These are phyloP conservation scores for Knufia petricola DNA, from an alignment of 2,329 filamentous ascomycete species.

Conservation along the genomic window DNA sequence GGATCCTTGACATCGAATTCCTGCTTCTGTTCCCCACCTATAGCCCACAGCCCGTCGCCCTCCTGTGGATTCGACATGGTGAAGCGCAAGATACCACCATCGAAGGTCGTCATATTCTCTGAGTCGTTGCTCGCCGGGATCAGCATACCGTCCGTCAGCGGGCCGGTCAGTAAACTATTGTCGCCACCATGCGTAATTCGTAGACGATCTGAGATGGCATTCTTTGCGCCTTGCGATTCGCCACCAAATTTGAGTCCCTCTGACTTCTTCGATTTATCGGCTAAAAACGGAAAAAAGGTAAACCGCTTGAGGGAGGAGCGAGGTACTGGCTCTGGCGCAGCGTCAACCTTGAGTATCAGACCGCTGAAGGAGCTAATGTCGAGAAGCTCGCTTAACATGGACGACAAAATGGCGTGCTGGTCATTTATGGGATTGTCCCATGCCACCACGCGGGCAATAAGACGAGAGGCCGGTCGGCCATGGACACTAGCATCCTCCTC, in stretches of 20 bases:
- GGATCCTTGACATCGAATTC: conserved; percentile 67
- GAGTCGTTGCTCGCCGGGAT: conserved; percentile 52
- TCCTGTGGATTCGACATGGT: conserved; percentile 45
- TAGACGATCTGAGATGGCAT: conserved; percentile 59
- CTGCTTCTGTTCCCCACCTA: conserved; percentile 65
- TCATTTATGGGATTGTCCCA: conserved; percentile 86
- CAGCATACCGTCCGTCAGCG: conserved; percentile 80
- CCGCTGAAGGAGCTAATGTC: conserved; percentile 67
- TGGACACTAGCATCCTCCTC: conserved; percentile 51
- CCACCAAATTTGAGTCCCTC: conserved; percentile 76
- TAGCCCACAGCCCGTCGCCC: conserved; percentile 51
- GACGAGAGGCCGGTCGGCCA: conserved; percentile 50
- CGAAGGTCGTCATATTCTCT: conserved; percentile 55
- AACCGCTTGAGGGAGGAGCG: conserved; percentile 57
- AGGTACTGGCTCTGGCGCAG: conserved; percentile 62
- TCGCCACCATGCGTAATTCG: conserved; percentile 53
- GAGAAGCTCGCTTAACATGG: conserved; percentile 63
- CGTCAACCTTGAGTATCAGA: conserved; percentile 77
- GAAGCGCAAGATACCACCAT: conserved; percentile 75
- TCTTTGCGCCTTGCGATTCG: conserved; percentile 71
- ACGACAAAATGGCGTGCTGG: conserved; percentile 69
- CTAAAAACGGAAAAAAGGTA: conserved; percentile 71
- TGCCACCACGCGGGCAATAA: conserved; percentile 63
- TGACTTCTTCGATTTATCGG: conserved; percentile 44
- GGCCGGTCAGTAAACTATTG: conserved; percentile 63